Evolutionary conservation across 2,329 filamentous ascomycete species (phyloP).

Genomic region (Pyricularia pennisetigena): DNA sequence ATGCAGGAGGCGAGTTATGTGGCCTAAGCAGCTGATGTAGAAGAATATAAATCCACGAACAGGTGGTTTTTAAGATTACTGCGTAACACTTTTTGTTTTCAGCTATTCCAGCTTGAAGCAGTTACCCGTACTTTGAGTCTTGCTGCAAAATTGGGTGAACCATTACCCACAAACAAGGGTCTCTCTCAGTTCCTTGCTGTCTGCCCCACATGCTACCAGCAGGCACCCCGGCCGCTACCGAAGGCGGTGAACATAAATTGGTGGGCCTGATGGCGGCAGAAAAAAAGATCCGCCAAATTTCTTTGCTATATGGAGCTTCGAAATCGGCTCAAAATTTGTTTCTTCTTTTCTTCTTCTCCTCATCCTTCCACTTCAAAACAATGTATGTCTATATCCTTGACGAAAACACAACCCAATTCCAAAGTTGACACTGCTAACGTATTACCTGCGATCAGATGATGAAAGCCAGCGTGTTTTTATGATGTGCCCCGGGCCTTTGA

Average conservation of each 20-base stretch:
- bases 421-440: slow-evolving; percentile 17
- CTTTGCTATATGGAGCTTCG: slow-evolving; percentile 7
- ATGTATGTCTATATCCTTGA: slow-evolving; percentile 41
- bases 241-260: not conserved
- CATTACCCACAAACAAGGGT: not conserved
- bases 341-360: slow-evolving; percentile 41
- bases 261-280: not conserved
- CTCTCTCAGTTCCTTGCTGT: not conserved
- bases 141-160: not conserved
- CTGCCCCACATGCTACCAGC: not conserved
- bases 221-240: not conserved
- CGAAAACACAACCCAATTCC: not conserved
- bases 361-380: slow-evolving; percentile 99
- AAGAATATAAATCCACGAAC: not conserved
- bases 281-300: slow-evolving; percentile 13
- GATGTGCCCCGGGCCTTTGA: slow-evolving; percentile 62
- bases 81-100: not conserved
- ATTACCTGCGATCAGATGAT: slow-evolving; percentile 63
- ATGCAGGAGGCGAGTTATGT: too few relatives aligned
- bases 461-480: slow-evolving; percentile 96
- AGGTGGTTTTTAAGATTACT: too few relatives aligned
- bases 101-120: not conserved
- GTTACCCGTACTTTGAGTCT: not conserved
- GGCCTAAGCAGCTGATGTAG: not conserved
- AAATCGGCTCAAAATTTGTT: slow-evolving; percentile 19